A percentile compares a stretch with the other conserved stretches of the same genome.
Conservation (phyloP, 768 basidiomycete species). For the Calocera cornea region DNA sequence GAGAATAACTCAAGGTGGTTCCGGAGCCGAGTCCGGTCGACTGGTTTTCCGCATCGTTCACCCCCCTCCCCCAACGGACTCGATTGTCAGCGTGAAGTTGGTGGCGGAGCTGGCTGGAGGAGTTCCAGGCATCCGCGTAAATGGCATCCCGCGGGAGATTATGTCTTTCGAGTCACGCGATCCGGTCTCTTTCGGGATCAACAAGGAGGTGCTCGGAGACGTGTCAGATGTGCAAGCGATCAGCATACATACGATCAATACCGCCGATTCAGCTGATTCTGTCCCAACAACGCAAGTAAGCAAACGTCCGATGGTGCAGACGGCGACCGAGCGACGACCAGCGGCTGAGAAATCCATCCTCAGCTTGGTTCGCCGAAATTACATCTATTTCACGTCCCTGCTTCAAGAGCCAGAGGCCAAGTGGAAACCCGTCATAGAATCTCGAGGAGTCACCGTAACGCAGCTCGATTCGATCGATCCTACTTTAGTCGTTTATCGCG, state of each 20-base stretch:
- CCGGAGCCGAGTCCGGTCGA: not conserved
- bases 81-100: conserved; percentile 66
- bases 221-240: conserved; percentile 51
- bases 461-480: conserved; percentile 96
- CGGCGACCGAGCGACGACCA: conserved; percentile 33
- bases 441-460: conserved; percentile 81
- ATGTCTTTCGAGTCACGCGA: conserved; percentile 52
- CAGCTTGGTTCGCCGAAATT: conserved; percentile 76
- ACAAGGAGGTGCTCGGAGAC: conserved; percentile 57
- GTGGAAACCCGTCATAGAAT: conserved; percentile 69
- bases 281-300: not conserved
- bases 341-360: conserved; percentile 72
- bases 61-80: conserved; percentile 53
- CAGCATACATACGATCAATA: conserved; percentile 42
- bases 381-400: conserved; percentile 95
- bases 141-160: conserved; percentile 64
- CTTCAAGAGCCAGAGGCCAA: conserved; percentile 97
- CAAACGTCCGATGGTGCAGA: not conserved
- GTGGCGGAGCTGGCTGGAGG: conserved; percentile 63
- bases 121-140: conserved; percentile 69
- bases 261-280: not conserved
- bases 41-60: conserved; percentile 56
- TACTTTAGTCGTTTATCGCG: conserved; percentile 87
- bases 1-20: conserved; percentile 10
- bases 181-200: conserved; percentile 42